Evolutionary conservation across 331 rosid species (phyloP), one percentile per base, ranked within the genome.

Genomic region (Phaseolus coccineus): DNA sequence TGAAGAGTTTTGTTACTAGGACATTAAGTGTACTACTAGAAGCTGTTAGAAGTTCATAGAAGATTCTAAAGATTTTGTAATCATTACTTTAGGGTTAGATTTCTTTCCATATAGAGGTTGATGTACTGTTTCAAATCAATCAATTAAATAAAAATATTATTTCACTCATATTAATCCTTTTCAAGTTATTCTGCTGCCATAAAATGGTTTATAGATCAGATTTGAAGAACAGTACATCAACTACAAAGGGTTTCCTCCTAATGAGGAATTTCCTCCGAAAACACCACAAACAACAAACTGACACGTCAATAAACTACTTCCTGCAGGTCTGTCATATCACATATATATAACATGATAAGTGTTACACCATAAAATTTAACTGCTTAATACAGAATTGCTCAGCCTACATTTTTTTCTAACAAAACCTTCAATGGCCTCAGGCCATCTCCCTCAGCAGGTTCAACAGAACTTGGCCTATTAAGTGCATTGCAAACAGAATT

Each of bases 401-500:
- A 9, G n/a, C 11, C 55, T 67, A 4, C 44, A 19, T 8, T 39
- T 66, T 42, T 64, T 66, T 40, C 10, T 66, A 66, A 5, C 71
- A 19, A 66, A 66, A 66, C n/a, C 37, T 67, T 42, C 19, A 67
- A 42, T 12, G n/a, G 22, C 53, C 55, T 42, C 50, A 66, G 51
- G 55, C 19, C 37, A 67, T 22, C 11, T 24, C 8, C 37, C 35
- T 24, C 30, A 13, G 69, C 4, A 15, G 47, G 46, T 6, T 14
- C 69, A 63, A 63, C 69, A 16, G 47, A 33, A 33, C 28, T 2
- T 0, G 27, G 73, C 56, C 24, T 7, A 46, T 71, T 30, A 73
- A 61, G 42, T 75, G 44, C 58, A 69, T 74, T 19, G 68, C 53
- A 57, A 77, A 77, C 10, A 28, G 48, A 73, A 67, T 47, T 28